phyloP scores from a whole-genome alignment of 2,329 filamentous ascomycete genomes.

The Apiospora arundinis region DNA sequence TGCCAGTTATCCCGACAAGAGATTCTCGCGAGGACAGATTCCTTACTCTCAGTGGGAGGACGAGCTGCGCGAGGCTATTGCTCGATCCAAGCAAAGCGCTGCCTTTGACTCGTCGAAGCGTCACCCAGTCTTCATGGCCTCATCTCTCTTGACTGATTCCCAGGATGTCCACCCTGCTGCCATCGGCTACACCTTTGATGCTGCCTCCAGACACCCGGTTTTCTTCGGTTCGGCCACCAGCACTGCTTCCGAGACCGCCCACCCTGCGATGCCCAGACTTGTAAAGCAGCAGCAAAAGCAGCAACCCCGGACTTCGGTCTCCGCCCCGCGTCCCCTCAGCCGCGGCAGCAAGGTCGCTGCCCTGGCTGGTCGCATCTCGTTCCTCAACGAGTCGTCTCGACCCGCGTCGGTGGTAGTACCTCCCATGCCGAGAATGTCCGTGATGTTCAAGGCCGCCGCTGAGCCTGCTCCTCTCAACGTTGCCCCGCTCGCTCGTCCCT shows the following conservation, averaged over 20 bases:
- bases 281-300: background rate
- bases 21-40: conserved; percentile 32
- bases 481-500: too few species aligned
- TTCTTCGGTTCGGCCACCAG: conserved; percentile 39
- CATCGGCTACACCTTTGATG: conserved; percentile 38
- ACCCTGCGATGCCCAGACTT: conserved; percentile 33
- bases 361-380: conserved; percentile 13
- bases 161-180: conserved; percentile 41
- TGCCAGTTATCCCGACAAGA: conserved; percentile 37
- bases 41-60: conserved; percentile 32
- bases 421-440: background rate
- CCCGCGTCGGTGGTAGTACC: background rate
- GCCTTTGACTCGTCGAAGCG: conserved; percentile 37
- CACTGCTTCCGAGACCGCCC: conserved; percentile 31
- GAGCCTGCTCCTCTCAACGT: background rate
- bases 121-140: conserved; percentile 43
- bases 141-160: conserved; percentile 32
- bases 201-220: conserved; percentile 39
- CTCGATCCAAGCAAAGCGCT: conserved; percentile 23
- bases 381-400: background rate
- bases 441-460: conserved; percentile 12
- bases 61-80: conserved; percentile 34
- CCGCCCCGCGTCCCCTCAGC: conserved; percentile 6
- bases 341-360: conserved; percentile 15
- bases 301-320: background rate